Base-by-base conservation (phyloP, 2,329 filamentous ascomycete species). In the Fusarium haematococcum region DNA sequence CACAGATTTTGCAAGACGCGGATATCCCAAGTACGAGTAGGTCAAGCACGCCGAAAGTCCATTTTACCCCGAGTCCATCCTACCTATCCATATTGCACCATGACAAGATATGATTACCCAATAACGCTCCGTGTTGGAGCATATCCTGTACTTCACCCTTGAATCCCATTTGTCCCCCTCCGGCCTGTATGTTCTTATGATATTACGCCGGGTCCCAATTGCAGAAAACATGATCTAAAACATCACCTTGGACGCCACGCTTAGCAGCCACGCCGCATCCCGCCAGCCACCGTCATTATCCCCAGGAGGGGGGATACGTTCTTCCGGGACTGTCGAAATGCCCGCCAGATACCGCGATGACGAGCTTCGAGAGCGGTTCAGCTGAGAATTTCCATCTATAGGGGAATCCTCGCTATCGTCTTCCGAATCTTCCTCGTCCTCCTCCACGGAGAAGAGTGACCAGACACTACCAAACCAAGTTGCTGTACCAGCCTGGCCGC, bases 211-310 rank as follows among this genome's bases (percentile, higher is more conserved):
- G 33, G 50, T 65, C 63, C 67, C 32, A 23, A 25, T 43, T 30
- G 20, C 43, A 18, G 18, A 25, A 20, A 13, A 39, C 60, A 63
- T 41, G 27, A 20, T 70, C 84, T 81, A 91, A 71, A 91, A 85
- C 75, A 91, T 83, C 52, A 91, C 88, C 77, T 90, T 91, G 30
- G 88, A 87, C 13, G 91, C 91, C 71, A 93, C 90, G 72, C 87
- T 91, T 65, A 93, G 81, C 56, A 93, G 81, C 91, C 91, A 93
- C 18, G 90, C 90, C 30, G 91, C 91, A 80, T 93, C 91, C 67
- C 89, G 87, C 91, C 91, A 93, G 10, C 88, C 88, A 18, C 89
- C 90, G 50, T 89, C 87, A 61, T 92, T 87, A 10, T 85, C 83
- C 48, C 86, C 86, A 60, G 84, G 84, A 11, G 85, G 83, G 35